A percentile compares a stretch with the other conserved stretches of the same genome.
These are phyloP conservation scores for Phlebiopsis flavidoalba DNA, from an alignment of 768 basidiomycete species.

Conservation along the genomic window DNA sequence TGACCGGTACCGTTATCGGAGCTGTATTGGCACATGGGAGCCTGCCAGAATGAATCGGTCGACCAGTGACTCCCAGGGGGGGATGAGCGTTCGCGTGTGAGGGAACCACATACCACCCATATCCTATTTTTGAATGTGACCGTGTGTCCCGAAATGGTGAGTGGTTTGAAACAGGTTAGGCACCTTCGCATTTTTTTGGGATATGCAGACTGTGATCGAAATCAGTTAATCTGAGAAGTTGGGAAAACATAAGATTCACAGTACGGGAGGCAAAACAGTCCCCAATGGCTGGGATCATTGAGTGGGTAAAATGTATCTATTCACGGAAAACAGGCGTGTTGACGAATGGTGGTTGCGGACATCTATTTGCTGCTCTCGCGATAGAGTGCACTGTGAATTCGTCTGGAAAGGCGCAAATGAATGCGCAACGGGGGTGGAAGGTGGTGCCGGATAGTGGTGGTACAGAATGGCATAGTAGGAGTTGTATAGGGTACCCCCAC, in stretches of 20 bases:
- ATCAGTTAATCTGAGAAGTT: not conserved
- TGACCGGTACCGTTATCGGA: slow-evolving; percentile 68
- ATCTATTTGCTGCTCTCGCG: not conserved
- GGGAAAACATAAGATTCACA: slow-evolving; percentile 5
- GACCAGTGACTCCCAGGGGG: not conserved
- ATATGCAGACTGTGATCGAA: slow-evolving; percentile 27
- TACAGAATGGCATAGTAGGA: not conserved
- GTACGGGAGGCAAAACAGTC: slow-evolving; percentile 29
- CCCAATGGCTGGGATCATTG: slow-evolving; percentile 58
- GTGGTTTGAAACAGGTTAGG: slow-evolving; percentile 62
- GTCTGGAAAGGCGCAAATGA: not conserved
- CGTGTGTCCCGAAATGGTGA: slow-evolving; percentile 54
- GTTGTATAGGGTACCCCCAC: not conserved
- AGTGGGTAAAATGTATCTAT: slow-evolving; percentile 53
- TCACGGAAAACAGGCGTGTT: slow-evolving; percentile 46
- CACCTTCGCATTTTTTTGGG: slow-evolving; percentile 44
- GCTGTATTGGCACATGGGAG: slow-evolving; percentile 85
- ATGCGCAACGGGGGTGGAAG: not conserved
- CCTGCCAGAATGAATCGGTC: slow-evolving; percentile 28
- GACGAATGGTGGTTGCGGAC: slow-evolving; percentile 13
- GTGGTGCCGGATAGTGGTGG: not conserved
- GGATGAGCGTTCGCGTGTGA: not conserved
- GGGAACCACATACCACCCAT: slow-evolving; percentile 47
- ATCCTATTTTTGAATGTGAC: slow-evolving; percentile 76
- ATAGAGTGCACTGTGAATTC: not conserved